Base-by-base conservation (phyloP, 345 rosid species). In the Adansonia digitata region DNA sequence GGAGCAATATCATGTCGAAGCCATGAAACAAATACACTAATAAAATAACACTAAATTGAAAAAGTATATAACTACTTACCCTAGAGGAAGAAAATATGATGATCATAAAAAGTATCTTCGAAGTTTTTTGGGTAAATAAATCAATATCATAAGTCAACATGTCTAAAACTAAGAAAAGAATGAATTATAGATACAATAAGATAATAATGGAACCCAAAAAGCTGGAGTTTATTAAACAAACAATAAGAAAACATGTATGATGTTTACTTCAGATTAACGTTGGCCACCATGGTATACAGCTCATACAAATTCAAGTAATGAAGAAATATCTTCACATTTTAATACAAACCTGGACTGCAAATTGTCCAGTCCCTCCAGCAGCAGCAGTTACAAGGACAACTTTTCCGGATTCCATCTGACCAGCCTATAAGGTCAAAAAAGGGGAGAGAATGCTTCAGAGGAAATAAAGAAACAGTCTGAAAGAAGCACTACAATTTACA, bases 361-460 rank as follows among this genome's bases (percentile, higher is more conserved):
- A 94, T 81, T 94, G 98, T 34, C 98, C 98, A 4, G 98, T 94
- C 48, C 98, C 98, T 81, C 98, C 97, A 6, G 97, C 97, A 78
- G 97, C 98, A 74, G 98, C 98, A 78, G 98, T 94, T 73, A 94
- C 97, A 75, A 94, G 94, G 61, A 94, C 95, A 31, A 76, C 77
- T 84, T 91, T 81, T 63, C 92, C 92, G 51, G 97, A 90, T 81
- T 80, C 87, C 92, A 91, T 92, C 82, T 87, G 95, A 64, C 94
- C 94, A 72, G 88, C 90, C 98, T 94, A 78, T 60, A 69, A 73
- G 35, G n/a, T 74, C 34, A 51, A 76, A 68, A 45, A 63, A 17
- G 72, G 52, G 48, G 70, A n/a, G 77, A 37, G 64, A 60, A 18
- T 1, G 27, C 34, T 43, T 61, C 60, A 69, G 29, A 56, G 31